These are phyloP conservation scores for Dipodascus geniculatus DNA, from an alignment of 805 yeast genomes.

Conservation along the genomic window DNA sequence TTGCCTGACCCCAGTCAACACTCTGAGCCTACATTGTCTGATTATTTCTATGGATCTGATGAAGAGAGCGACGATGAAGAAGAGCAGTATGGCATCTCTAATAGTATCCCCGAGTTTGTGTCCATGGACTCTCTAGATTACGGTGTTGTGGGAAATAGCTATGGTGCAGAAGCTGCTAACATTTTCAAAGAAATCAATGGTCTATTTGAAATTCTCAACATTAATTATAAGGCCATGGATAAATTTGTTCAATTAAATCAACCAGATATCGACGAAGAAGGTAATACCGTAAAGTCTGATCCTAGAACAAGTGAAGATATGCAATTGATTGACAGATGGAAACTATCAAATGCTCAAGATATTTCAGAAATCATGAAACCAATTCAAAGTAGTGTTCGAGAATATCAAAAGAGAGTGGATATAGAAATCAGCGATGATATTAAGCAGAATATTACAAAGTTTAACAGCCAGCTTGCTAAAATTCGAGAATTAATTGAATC, in stretches of 20 bases:
- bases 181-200: constrained; percentile 5
- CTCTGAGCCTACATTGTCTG: background rate
- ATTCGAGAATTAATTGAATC: background rate
- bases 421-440: background rate
- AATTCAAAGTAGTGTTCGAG: background rate
- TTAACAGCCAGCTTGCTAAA: background rate
- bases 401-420: background rate
- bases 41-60: constrained; percentile 2
- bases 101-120: constrained; percentile 1
- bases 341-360: constrained; percentile 6
- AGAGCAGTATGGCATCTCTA: background rate
- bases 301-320: constrained; percentile 7
- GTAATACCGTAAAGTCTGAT: background rate
- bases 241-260: constrained; percentile 2
- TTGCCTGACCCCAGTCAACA: background rate
- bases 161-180: constrained; percentile 6
- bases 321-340: constrained; percentile 7
- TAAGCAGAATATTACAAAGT: background rate
- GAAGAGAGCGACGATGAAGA: background rate
- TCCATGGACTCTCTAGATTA: constrained; percentile 3
- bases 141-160: background rate
- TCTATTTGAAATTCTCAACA: constrained; percentile 3
- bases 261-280: background rate
- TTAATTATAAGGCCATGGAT: constrained; percentile 2
- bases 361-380: constrained; percentile 1